A percentile compares a stretch with the other conserved stretches of the same genome.
Evolutionary conservation across 768 basidiomycete genomes (phyloP).

Genomic region (Boletus vermiculosoides): DNA sequence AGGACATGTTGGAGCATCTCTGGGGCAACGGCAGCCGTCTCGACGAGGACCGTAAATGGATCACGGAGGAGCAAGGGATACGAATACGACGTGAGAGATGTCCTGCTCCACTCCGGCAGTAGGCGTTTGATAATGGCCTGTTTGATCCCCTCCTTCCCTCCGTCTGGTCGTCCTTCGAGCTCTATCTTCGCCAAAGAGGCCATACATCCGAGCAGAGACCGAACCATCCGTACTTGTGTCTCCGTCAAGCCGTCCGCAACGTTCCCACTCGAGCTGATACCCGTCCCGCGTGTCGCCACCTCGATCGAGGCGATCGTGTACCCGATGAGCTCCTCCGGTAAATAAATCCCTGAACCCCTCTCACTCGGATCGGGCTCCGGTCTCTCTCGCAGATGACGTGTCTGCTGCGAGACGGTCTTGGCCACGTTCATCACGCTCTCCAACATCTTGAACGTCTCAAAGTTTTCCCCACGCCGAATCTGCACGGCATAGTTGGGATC

Average conservation of each 20-base stretch:
- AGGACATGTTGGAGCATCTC: slow-evolving; percentile 87
- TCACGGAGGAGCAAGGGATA: slow-evolving; percentile 86
- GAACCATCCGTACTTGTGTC: slow-evolving; percentile 70
- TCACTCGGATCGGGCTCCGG: slow-evolving; percentile 69
- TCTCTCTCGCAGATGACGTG: slow-evolving; percentile 75
- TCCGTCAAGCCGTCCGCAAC: slow-evolving; percentile 70
- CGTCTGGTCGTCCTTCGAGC: slow-evolving; percentile 68
- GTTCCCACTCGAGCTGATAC: slow-evolving; percentile 40
- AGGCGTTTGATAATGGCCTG: slow-evolving; percentile 88
- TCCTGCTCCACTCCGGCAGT: slow-evolving; percentile 88
- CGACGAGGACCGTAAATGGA: slow-evolving; percentile 86
- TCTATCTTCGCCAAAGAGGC: slow-evolving; percentile 63
- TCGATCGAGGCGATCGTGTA: slow-evolving; percentile 87
- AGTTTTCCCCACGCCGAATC: slow-evolving; percentile 51
- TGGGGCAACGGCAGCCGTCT: slow-evolving; percentile 86
- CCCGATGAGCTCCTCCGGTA: slow-evolving; percentile 88
- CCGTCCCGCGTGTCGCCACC: slow-evolving; percentile 70
- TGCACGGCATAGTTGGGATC: slow-evolving; percentile 65
- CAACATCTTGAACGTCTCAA: slow-evolving; percentile 75
- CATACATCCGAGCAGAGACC: slow-evolving; percentile 71
- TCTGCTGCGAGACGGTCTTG: slow-evolving; percentile 81
- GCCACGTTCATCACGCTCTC: slow-evolving; percentile 81
- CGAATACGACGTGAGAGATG: slow-evolving; percentile 78
- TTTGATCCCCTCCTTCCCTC: slow-evolving; percentile 72
- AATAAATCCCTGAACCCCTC: slow-evolving; percentile 81